Base-by-base conservation (phyloP, 202 grass and related monocot genomes). In the Carex arenaria region DNA sequence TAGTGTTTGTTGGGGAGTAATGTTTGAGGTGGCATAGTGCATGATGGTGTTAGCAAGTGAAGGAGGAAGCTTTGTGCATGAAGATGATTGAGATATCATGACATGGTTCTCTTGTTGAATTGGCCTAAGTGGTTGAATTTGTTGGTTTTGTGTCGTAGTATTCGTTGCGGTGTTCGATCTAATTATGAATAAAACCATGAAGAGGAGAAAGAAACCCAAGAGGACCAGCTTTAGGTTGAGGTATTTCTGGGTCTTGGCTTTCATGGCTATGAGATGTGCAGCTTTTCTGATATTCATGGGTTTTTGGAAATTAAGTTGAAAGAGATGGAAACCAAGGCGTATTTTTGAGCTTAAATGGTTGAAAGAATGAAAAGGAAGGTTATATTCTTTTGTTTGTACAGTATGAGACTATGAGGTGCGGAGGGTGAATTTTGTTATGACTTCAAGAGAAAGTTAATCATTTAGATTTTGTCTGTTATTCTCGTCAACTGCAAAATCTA, bases 1-100 rank as follows among this genome's bases (percentile, higher is more conserved):
- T n/a, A 34, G 43, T 34, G 90, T 91, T 77, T 88, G 79, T 54
- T 64, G 82, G 32, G 85, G 84, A 80, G 89, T 91, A 18, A 72
- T 79, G 69, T 85, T 89, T 1, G 85, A 55, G 63, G 87, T 87
- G n/a, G 90, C 75, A 84, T 97, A 93, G 84, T 97, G 84, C 3
- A 94, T 79, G 51, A 97, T 82, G 71, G 87, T 75, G 61, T 69
- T 75, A 0, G 64, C 68, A 2, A 97, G 81, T 1, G 82, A 31
- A 47, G 34, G 81, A 7, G 89, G 90, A 17, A 94, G 49, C 63
- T 65, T 87, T 4, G 56, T 42, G 84, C 87, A 93, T 13, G 72
- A 34, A 55, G 65, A 19, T 57, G 74, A 1, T 65, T n/a, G 40
- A 26, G 9, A 19, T 9, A 19, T 32, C 34, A 72, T 26, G 43